Evolutionary conservation across 345 rosid species (phyloP), one percentile per base, ranked within the genome.

Genomic region (Eucalyptus pauciflora): DNA sequence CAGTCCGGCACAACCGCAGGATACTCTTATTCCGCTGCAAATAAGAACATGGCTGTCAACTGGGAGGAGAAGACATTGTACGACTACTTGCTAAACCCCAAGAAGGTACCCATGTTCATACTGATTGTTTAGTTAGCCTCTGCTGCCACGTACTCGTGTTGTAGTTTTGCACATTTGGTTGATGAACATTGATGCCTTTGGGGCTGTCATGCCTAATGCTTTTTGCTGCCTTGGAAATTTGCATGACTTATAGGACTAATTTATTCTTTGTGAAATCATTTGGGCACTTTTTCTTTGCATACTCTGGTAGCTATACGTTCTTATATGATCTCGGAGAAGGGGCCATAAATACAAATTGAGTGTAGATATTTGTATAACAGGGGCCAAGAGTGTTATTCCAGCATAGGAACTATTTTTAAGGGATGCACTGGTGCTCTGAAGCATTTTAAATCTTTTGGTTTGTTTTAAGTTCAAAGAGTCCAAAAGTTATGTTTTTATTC

Each of bases 31-130:
- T 97, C 99, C n/a, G 94, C 97, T 85, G 98, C 98, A 20, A 97
- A 97, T 94, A 97, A 96, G 94, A 96, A 90, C 91, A 97, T 90
- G 95, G 98, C 97, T 91, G 98, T 97, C 4, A 94, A 1, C 5
- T 96, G 99, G 99, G 97, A 90, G 91, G 99, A 97, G 94, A 95
- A 94, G 88, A 93, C 99, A 17, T 91, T 96, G 92, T 96, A 95
- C 15, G 98, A 95, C 86, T 96, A 96, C 92, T 94, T 97, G 92
- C 96, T 96, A 49, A 97, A 96, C 91, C 99, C 98, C 67, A 96
- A 95, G 95, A 97, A 97, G 99, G 96, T 93, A 91, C 17, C 11
- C 1, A 17, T 18, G n/a, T 11, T 8, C 58, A 76, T 5, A 37
- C 48, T 76, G 83, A 37, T 76, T 76, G 48, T 62, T 62, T 76